Conservation (phyloP, 148 eudicot genomes). For the Silene uniflora region DNA sequence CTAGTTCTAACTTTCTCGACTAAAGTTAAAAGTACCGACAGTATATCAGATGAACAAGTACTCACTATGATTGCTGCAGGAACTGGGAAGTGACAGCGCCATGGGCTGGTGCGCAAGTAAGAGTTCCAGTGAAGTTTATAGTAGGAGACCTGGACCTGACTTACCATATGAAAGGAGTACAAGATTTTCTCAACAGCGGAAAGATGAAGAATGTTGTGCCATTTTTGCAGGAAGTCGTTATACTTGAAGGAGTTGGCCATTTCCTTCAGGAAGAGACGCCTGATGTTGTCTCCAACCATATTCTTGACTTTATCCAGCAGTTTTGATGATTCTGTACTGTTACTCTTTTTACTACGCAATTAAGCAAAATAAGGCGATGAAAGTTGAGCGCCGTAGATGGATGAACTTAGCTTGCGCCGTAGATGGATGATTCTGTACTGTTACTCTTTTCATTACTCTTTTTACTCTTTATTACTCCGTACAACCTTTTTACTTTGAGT, state of each 20-base stretch:
- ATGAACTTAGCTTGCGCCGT: too few species aligned
- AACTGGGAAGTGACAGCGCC: constrained; percentile 26
- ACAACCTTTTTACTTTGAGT: too few species aligned
- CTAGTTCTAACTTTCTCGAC: too few species aligned
- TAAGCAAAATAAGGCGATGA: too few species aligned
- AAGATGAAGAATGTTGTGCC: constrained; percentile 16
- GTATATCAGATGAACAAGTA: too few species aligned
- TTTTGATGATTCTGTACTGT: constrained; percentile 6
- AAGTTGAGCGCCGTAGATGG: too few species aligned
- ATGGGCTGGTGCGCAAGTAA: constrained; percentile 14
- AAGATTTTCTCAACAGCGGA: constrained; percentile 15
- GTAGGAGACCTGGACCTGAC: constrained; percentile 25
- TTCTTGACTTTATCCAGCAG: constrained; percentile 23
- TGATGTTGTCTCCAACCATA: constrained; percentile 26
- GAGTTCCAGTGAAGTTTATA: constrained; percentile 22
- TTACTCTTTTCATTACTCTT: too few species aligned
- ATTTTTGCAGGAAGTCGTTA: constrained; percentile 22
- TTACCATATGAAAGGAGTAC: constrained; percentile 22
- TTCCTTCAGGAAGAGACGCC: constrained; percentile 33
- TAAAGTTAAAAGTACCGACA: too few species aligned
- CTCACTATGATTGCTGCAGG: constrained; percentile 3
- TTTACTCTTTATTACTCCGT: too few species aligned
- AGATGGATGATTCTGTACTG: too few species aligned
- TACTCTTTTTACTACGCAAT: neutral
- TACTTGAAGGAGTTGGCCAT: constrained; percentile 32